Percentiles rank a stretch among this genome's conserved stretches.
These are phyloP conservation scores for Coprinellus micaceus DNA, from an alignment of 768 basidiomycete species.

Conservation along the genomic window DNA sequence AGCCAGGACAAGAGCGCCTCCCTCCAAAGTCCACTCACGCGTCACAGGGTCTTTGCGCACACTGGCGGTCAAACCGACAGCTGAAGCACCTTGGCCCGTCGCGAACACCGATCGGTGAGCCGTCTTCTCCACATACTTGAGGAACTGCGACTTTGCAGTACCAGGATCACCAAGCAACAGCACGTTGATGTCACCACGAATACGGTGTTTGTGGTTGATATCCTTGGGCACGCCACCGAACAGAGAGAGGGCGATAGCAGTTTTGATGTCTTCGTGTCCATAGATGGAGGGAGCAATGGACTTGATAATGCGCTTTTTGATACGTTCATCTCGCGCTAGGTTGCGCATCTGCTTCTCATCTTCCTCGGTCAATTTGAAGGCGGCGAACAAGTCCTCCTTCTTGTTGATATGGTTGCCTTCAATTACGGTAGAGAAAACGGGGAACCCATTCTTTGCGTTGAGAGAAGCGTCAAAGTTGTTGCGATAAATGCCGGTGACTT, in stretches of 20 bases:
- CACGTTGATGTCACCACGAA: constrained; percentile 97
- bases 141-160: constrained; percentile 97
- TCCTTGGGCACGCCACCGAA: constrained; percentile 95
- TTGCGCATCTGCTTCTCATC: constrained; percentile 90
- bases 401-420: constrained; percentile 99
- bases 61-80: constrained; percentile 97
- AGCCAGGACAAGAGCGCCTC: constrained; percentile 95
- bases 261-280: constrained; percentile 99
- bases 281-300: constrained; percentile 99
- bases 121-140: constrained; percentile 99
- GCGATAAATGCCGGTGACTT: constrained; percentile 96
- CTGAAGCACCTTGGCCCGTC: constrained; percentile 96
- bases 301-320: constrained; percentile 96
- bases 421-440: constrained; percentile 96
- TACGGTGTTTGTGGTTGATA: constrained; percentile 92
- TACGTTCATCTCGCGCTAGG: constrained; percentile 87
- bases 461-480: constrained; percentile 99
- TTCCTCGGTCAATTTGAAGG: constrained; percentile 94
- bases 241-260: constrained; percentile 89
- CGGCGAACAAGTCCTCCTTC: constrained; percentile 98
- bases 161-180: constrained; percentile 96
- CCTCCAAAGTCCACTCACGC: constrained; percentile 97
- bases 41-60: constrained; percentile 99
- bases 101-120: constrained; percentile 97
- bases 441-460: constrained; percentile 98